These are phyloP conservation scores for Sclerotinia nivalis DNA, from an alignment of 2,329 filamentous ascomycete genomes.

Conservation along the genomic window DNA sequence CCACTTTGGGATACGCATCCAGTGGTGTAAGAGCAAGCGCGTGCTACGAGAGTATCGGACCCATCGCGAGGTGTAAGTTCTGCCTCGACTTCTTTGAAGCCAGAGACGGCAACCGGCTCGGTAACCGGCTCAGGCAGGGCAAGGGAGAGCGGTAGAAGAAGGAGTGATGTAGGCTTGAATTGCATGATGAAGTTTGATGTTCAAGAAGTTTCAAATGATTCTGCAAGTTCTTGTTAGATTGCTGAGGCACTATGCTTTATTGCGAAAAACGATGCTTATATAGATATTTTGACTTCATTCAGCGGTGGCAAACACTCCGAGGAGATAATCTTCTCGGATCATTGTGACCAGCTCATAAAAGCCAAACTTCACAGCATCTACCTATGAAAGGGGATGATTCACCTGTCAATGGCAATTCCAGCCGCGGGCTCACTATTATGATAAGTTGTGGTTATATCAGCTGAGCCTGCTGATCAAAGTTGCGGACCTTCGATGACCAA, in stretches of 20 bases:
- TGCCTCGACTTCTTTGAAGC: slow-evolving; percentile 10
- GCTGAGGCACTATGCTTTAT: not conserved
- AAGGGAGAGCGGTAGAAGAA: slow-evolving; percentile 10
- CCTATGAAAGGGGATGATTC: not conserved
- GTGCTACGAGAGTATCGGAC: slow-evolving; percentile 11
- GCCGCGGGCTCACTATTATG: not conserved
- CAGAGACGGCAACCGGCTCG: not conserved
- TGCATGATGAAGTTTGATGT: slow-evolving; percentile 4
- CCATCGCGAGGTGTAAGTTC: slow-evolving; percentile 6
- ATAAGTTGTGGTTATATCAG: not conserved
- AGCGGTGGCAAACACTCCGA: not conserved
- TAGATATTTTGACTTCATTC: not conserved
- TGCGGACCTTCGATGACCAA: not conserved
- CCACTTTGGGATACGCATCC: slow-evolving; percentile 16
- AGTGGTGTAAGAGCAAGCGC: slow-evolving; percentile 17
- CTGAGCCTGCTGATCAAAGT: not conserved
- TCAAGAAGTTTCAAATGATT: not conserved
- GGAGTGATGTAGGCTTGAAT: slow-evolving; percentile 5
- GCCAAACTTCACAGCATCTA: not conserved
- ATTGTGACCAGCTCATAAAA: not conserved
- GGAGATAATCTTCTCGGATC: not conserved
- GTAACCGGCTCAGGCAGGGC: not conserved
- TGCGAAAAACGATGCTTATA: not conserved
- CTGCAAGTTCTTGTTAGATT: not conserved
- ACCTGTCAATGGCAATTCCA: not conserved